phyloP scores from a whole-genome alignment of 441 rosid species.

The Codiaeum variegatum region DNA sequence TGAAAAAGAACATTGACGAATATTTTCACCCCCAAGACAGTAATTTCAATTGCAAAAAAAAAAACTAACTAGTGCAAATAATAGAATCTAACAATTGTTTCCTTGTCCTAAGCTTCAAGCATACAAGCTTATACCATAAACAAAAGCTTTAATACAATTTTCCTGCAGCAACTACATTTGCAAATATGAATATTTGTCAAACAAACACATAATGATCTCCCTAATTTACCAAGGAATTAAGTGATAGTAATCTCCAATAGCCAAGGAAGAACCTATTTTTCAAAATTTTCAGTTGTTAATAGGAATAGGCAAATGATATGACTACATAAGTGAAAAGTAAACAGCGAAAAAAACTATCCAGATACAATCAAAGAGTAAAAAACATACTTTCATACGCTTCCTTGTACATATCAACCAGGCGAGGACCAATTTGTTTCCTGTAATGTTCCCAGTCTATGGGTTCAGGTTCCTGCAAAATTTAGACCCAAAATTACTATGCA shows the following conservation, averaged over 20 bases:
- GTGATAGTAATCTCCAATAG: not conserved
- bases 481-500: not conserved
- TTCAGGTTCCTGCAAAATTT: slow-evolving; percentile 70
- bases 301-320: not conserved
- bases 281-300: not conserved
- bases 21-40: not conserved
- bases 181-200: not conserved
- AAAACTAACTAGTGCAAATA: not conserved
- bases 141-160: not conserved
- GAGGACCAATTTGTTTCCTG: slow-evolving; percentile 75
- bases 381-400: slow-evolving; percentile 81
- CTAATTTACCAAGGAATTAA: not conserved
- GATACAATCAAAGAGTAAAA: not conserved
- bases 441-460: slow-evolving; percentile 89
- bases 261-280: not conserved
- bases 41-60: not conserved
- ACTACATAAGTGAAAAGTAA: not conserved
- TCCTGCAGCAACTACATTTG: not conserved
- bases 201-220: not conserved
- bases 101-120: not conserved
- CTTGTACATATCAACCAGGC: slow-evolving; percentile 91
- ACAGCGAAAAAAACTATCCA: not conserved
- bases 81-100: not conserved
- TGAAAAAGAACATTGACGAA: not conserved
- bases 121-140: not conserved